Base-by-base conservation (phyloP, 768 basidiomycete species). In the Lactarius psammicola region DNA sequence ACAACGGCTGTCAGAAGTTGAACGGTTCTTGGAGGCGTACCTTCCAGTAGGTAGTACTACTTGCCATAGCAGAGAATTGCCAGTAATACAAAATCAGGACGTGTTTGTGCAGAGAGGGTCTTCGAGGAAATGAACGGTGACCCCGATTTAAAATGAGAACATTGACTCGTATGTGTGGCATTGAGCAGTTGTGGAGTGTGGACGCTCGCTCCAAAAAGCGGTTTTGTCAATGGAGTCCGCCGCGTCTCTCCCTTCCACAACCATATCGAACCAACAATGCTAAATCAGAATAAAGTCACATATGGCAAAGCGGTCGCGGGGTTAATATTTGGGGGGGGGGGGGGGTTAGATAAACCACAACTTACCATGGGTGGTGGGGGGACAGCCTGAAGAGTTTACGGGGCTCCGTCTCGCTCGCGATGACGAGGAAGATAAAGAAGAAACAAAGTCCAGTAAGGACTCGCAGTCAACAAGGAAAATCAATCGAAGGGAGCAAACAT, bases 401-500 rank as follows among this genome's bases (percentile, higher is more conserved):
- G 33, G 7, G 15, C 34, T 46, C n/a, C 30, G 28, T 38, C 33
- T 62, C 38, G 23, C 13, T 36, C 44, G 44, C 9, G 23, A 36
- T 34, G 3, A 63, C 15, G 33, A 23, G n/a, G 33, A 36, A 36
- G 36, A 15, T 13, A 38, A 0, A 36, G 36, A 36, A 38, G 15
- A 3, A 36, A 11, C 2, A 2, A 38, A 5, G 15, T 38, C 36
- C n/a, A n/a, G n/a, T n/a, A n/a, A n/a, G n/a, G n/a, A n/a, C 36
- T 38, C 36, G 36, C 13, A 38, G 36, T 38, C 36, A 38, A 38
- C 34, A 36, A 36, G 11, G 34, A 3, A 2, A 36, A 36, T 42
- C 62, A 65, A 17, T 6, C 13, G 58, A 67, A 40, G 15, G 53
- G 26, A 53, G 59, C 5, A 60, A n/a, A 68, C 26, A 51, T 23